Evolutionary conservation across 495 filamentous ascomycete species (phyloP).

Genomic region (Xylaria acuta): DNA sequence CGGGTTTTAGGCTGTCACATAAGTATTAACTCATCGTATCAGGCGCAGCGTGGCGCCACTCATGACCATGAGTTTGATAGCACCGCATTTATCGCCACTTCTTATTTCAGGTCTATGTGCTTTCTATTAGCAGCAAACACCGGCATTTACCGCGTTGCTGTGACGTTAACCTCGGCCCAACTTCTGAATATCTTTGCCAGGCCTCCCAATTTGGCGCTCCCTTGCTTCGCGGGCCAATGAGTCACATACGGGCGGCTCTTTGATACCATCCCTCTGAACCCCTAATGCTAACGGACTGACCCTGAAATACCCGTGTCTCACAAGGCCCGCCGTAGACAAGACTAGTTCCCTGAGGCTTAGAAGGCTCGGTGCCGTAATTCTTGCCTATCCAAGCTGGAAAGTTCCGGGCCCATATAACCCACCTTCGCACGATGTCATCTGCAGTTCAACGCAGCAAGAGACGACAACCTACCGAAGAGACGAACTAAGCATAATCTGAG

Average conservation of each 20-base stretch:
- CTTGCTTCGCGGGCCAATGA: not conserved
- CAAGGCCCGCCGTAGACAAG: not conserved
- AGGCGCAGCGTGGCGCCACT: not conserved
- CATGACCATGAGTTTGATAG: conserved; percentile 5
- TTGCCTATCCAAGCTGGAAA: not conserved
- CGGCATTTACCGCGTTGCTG: not conserved
- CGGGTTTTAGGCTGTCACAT: not conserved
- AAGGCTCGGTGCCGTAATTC: not conserved
- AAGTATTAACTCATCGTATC: not conserved
- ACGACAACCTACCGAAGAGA: conserved; percentile 6
- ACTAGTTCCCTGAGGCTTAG: not conserved
- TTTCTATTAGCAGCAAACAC: not conserved
- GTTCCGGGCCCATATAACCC: not conserved
- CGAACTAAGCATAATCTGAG: not conserved
- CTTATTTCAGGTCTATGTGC: not conserved
- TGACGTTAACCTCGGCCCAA: not conserved
- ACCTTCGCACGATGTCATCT: not conserved
- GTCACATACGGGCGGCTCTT: not conserved
- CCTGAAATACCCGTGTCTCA: conserved; percentile 9
- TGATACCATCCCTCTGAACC: conserved; percentile 12
- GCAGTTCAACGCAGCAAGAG: not conserved
- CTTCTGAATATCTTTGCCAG: not conserved
- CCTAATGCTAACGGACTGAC: not conserved
- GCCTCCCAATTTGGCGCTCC: not conserved
- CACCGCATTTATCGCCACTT: not conserved